Evolutionary conservation across 306 rosid genomes (phyloP).

Genomic region (Cucumis hystrix): DNA sequence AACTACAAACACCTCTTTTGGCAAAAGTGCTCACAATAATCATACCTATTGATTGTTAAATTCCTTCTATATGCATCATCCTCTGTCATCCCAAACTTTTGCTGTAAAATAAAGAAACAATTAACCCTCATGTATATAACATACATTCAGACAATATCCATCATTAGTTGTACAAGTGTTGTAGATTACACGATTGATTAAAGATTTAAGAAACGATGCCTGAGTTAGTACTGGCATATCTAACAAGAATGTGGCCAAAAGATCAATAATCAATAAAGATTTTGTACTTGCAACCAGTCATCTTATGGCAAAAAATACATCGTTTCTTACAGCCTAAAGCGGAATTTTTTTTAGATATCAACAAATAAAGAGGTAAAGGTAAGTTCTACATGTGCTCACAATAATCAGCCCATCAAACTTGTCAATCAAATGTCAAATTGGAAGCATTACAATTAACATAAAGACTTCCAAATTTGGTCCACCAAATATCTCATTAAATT

Average conservation of each 20-base stretch:
- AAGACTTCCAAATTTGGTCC: too few relatives aligned
- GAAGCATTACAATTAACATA: too few relatives aligned
- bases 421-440: too few relatives aligned
- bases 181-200: neutral
- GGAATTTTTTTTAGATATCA: neutral
- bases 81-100: slow-evolving; percentile 72
- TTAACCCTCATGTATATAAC: neutral
- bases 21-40: too few relatives aligned
- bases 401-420: too few relatives aligned
- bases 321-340: neutral
- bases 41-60: slow-evolving; percentile 86
- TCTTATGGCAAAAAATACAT: neutral
- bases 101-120: slow-evolving; percentile 30
- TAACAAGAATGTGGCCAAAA: neutral
- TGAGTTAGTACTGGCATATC: neutral
- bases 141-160: neutral
- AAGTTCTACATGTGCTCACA: too few relatives aligned
- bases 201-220: neutral
- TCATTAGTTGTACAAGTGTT: neutral
- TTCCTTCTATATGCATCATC: slow-evolving; percentile 96
- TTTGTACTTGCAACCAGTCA: neutral
- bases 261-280: neutral
- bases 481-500: too few relatives aligned
- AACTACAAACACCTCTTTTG: neutral
- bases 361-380: too few relatives aligned